phyloP scores from a whole-genome alignment of 2,329 filamentous ascomycete genomes.

The Ophiocordyceps robertsii region DNA sequence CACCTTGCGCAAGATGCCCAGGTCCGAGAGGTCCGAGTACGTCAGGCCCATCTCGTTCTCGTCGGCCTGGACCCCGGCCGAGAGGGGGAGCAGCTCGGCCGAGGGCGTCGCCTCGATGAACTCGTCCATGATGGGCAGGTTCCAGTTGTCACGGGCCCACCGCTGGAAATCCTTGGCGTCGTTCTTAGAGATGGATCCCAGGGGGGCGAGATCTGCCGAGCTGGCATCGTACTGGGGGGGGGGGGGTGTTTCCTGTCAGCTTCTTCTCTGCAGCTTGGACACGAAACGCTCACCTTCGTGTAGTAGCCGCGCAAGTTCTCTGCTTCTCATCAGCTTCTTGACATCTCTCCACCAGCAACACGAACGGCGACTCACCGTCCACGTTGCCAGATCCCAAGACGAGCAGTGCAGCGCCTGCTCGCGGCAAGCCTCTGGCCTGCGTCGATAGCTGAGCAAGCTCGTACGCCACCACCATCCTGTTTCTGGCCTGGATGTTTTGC shows the following conservation, averaged over 20 bases:
- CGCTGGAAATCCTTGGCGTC: slow-evolving; percentile 53
- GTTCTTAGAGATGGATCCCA: slow-evolving; percentile 39
- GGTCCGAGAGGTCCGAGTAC: slow-evolving; percentile 24
- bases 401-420: slow-evolving; percentile 40
- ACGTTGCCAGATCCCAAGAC: slow-evolving; percentile 47
- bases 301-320: slow-evolving; percentile 36
- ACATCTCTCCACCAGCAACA: too few relatives aligned
- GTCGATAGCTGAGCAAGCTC: slow-evolving; percentile 49
- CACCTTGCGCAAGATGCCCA: slow-evolving; percentile 24
- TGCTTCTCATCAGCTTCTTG: too few relatives aligned
- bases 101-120: slow-evolving; percentile 48
- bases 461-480: slow-evolving; percentile 52
- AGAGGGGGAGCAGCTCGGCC: slow-evolving; percentile 34
- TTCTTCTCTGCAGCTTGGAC: not conserved
- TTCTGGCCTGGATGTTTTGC: slow-evolving; percentile 56
- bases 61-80: slow-evolving; percentile 12
- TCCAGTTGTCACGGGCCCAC: slow-evolving; percentile 41
- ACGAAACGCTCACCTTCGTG: slow-evolving; percentile 20
- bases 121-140: slow-evolving; percentile 45
- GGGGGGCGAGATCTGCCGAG: not conserved
- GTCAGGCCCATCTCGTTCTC: slow-evolving; percentile 24
- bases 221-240: slow-evolving; percentile 22
- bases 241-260: slow-evolving; percentile 25
- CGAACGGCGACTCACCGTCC: not conserved
- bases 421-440: slow-evolving; percentile 37